Conservation (phyloP, 2,329 filamentous ascomycete genomes). For the Epichloe aotearoae region DNA sequence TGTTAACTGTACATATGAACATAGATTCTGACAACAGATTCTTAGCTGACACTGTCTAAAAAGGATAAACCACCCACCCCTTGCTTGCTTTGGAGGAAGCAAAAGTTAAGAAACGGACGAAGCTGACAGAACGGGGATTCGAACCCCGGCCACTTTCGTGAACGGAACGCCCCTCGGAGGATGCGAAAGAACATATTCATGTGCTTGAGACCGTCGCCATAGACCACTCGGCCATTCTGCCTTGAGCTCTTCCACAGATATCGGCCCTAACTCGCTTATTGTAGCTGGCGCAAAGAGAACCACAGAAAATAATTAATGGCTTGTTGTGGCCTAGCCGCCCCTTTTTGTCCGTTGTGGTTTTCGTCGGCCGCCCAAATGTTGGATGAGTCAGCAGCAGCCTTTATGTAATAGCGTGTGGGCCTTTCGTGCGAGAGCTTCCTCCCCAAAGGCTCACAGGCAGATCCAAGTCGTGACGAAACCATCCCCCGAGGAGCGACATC, state of each 20-base stretch:
- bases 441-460: neutral
- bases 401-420: neutral
- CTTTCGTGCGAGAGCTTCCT: neutral
- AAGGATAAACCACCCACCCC: no score
- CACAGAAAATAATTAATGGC: neutral
- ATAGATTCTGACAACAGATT: slow-evolving; percentile 1
- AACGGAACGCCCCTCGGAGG: slow-evolving; percentile 11
- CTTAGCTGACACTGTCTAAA: no score
- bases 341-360: neutral
- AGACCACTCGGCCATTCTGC: slow-evolving; percentile 14
- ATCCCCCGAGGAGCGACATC: neutral
- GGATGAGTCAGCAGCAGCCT: slow-evolving; percentile 5
- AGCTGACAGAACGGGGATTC: slow-evolving; percentile 13
- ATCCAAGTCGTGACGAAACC: neutral
- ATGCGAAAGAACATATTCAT: slow-evolving; percentile 9
- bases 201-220: slow-evolving; percentile 12
- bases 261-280: neutral
- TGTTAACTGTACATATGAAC: neutral
- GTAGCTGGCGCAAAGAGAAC: neutral
- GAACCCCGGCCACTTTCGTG: slow-evolving; percentile 15
- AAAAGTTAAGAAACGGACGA: fast-evolving
- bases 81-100: no score
- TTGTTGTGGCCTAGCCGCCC: neutral
- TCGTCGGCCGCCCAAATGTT: neutral
- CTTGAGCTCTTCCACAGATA: slow-evolving; percentile 1